Base-by-base conservation (phyloP, 352 stramenopile species). In the Thalassiosira livingstoniorum region DNA sequence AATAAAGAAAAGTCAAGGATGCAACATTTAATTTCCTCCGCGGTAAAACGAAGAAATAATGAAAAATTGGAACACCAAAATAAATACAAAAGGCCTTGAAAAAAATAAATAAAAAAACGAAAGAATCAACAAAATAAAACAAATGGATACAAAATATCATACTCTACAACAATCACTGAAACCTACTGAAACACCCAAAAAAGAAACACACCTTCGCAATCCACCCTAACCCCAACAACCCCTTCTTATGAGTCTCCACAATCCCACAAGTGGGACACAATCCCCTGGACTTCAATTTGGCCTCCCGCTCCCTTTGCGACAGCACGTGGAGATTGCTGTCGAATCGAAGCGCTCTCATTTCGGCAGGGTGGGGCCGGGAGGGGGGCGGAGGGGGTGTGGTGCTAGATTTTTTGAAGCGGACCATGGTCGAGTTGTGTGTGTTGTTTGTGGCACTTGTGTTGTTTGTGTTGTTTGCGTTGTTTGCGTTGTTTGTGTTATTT, bases 191-290 rank as follows among this genome's bases (percentile, higher is more conserved):
- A 13, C 31, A 5, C 4, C 65, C 29, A 42, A 62, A 61, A 27
- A 31, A 4, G 25, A 23, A 39, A 47, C 65, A 4, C 23, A 73
- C 65, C 65, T 47, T 13, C 42, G 65, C 23, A 27, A 29, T 11
- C n/a, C 61, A 51, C 65, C 15, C 31, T 34, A 53, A 3, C 51
- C 67, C 21, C 47, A 58, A 29, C 10, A 66, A 63, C 11, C 32
- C 29, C 21, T 10, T 25, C 23, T 70, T 61, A 70, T 79, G 71
- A 25, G 71, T 79, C 34, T 54, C n/a, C 13, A 79, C 71, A 18
- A 68, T 25, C 0, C 71, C 71, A 39, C 71, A 79, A 7, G 60
- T 71, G 0, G n/a, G 13, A 25, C 71, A 79, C 31, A 51, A 42
- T 2, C 71, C 71, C 42, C 18, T 35, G 43, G 64, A 65, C 51